Evolutionary conservation across 768 basidiomycete species (phyloP).

Genomic region (Trametes meyenii): DNA sequence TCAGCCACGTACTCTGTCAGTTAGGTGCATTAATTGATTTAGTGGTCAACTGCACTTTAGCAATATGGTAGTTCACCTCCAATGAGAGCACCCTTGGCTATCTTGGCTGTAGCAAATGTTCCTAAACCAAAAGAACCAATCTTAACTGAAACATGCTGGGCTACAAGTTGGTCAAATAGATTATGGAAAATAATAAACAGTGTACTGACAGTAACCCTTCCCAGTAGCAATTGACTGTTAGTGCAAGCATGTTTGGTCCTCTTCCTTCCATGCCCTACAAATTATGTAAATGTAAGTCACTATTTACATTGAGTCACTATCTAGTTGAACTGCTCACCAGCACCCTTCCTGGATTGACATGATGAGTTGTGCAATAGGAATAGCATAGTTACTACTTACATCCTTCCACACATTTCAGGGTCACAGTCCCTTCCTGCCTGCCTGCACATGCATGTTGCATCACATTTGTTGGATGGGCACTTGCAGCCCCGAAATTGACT

Average conservation of each 20-base stretch:
- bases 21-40: neutral
- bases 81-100: conserved; percentile 32
- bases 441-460: neutral
- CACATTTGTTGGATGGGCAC: neutral
- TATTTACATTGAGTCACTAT: no score
- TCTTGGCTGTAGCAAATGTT: conserved; percentile 42
- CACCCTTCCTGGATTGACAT: neutral
- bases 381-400: neutral
- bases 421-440: neutral
- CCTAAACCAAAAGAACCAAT: conserved; percentile 46
- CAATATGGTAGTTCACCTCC: conserved; percentile 32
- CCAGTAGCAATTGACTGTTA: neutral
- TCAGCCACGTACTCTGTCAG: conserved; percentile 25
- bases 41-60: neutral
- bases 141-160: conserved; percentile 36
- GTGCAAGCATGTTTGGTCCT: neutral
- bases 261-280: neutral
- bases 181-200: neutral
- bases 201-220: no score
- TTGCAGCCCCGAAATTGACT: neutral
- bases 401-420: conserved; percentile 3
- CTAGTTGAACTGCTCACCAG: neutral
- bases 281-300: no score
- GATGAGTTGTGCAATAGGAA: neutral
- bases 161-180: neutral